Conservation (phyloP, 2,329 filamentous ascomycete genomes). For the Zasmidium citrigriseum region DNA sequence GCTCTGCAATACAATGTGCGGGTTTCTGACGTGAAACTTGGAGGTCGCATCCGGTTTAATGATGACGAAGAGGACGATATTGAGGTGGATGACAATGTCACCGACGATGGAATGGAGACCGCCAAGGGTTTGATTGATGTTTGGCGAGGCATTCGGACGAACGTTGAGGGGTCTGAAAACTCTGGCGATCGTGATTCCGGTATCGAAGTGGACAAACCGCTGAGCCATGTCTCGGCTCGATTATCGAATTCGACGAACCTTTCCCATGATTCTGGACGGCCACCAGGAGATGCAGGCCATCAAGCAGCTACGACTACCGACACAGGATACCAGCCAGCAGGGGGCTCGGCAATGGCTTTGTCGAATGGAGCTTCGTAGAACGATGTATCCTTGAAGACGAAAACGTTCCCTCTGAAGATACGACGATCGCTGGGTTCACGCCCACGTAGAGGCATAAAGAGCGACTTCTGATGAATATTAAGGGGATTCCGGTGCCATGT, state of each 20-base stretch:
- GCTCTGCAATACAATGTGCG: constrained; percentile 81
- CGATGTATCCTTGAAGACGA: background rate
- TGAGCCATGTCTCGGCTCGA: constrained; percentile 8
- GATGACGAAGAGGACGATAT: constrained; percentile 48
- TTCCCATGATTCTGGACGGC: constrained; percentile 17
- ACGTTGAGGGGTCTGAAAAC: constrained; percentile 25
- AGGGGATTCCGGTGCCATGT: no score
- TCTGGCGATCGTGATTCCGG: constrained; percentile 36
- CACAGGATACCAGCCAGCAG: background rate
- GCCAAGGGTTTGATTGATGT: constrained; percentile 32
- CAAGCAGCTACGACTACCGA: background rate
- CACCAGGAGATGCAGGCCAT: constrained; percentile 7
- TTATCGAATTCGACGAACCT: constrained; percentile 12
- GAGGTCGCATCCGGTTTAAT: constrained; percentile 72
- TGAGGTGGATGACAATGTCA: constrained; percentile 25
- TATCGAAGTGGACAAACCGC: constrained; percentile 31
- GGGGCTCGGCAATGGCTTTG: background rate
- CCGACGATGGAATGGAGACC: constrained; percentile 21
- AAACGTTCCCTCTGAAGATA: background rate
- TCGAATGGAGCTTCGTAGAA: background rate
- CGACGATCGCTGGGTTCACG: background rate
- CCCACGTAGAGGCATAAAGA: background rate
- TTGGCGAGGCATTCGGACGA: constrained; percentile 24
- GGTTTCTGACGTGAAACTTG: constrained; percentile 76
- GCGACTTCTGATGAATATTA: no score